Base-by-base conservation (phyloP, 805 yeast species). In the Hermanozyma aechmeae region DNA sequence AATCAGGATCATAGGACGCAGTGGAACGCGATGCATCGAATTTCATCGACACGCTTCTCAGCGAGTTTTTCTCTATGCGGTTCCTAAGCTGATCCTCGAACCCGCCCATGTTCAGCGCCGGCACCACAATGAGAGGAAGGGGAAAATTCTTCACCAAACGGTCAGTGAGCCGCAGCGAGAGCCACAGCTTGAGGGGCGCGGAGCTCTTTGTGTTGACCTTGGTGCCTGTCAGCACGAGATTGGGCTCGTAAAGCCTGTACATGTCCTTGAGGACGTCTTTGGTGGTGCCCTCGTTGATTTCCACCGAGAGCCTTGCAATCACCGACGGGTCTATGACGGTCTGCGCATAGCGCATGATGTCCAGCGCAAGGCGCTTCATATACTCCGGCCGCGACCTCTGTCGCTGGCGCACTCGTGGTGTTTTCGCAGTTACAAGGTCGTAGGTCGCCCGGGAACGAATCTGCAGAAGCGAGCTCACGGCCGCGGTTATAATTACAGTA, bases 71-170 rank as follows among this genome's bases (percentile, higher is more conserved):
- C 16, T 39, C 50, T 35, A 56, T 37, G 45, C 53, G 47, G 11
- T 50, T 53, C 30, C 65, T 65, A 21, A 75, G 43, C 9, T 53
- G 42, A 3, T 38, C 34, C 43, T 76, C 81, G 51, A 70, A 76
- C n/a, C 51, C 38, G 25, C 58, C 58, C 73, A 73, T 64, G 32
- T 75, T 73, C 37, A 59, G 48, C 2, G 81, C 74, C 1, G 86
- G 81, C 0, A 73, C 78, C 27, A 78, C 68, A 15, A 79, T 63
- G n/a, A 75, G 69, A 0, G 87, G 86, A 11, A 77, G 65, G 4
- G 77, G 74, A 39, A 67, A 75, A 42, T 69, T 71, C 43, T 73
- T 75, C 16, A 79, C 79, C 26, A 78, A 57, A 27, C 82, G 56
- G 45, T 77, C 83, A 15, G 80, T 68, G 23, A 79, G 52, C 38